These are phyloP conservation scores for Ceratocystis smalleyi DNA, from an alignment of 2,329 filamentous ascomycete species.

Conservation along the genomic window DNA sequence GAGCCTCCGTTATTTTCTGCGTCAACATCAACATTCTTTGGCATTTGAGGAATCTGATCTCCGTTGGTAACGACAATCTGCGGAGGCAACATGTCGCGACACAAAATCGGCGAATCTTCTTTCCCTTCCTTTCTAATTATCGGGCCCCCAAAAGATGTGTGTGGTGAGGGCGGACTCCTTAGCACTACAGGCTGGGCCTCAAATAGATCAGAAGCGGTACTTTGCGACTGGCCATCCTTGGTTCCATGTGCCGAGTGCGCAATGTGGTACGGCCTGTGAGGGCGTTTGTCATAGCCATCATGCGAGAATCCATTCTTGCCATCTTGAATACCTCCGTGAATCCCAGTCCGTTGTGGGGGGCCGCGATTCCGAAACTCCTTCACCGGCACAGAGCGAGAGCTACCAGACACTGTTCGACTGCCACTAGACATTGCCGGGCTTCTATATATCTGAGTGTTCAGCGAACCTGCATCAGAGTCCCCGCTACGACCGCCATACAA, in stretches of 20 bases:
- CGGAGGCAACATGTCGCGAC: not conserved
- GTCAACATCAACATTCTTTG: not conserved
- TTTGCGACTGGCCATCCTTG: not conserved
- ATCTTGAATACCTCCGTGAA: constrained; percentile 1
- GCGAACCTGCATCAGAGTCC: not conserved
- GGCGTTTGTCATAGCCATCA: constrained; percentile 6
- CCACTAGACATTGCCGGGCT: not conserved
- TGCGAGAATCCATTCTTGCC: not conserved
- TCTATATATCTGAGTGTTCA: not conserved
- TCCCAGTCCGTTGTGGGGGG: constrained; percentile 1
- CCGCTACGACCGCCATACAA: not conserved
- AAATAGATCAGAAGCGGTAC: not conserved
- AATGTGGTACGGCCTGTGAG: constrained; percentile 9
- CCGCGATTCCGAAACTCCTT: constrained; percentile 5
- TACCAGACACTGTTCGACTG: not conserved
- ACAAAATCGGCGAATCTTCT: not conserved
- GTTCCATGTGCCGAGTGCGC: not conserved
- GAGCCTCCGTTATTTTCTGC: not conserved
- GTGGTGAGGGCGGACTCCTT: not conserved
- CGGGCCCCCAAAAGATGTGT: not conserved
- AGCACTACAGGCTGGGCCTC: not conserved
- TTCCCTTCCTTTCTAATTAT: not conserved
- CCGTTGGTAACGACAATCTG: not conserved
- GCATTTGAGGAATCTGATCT: not conserved
- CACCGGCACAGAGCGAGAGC: not conserved